Conservation (phyloP, 2,329 filamentous ascomycete species). For the Dactylellina parvicollis region DNA sequence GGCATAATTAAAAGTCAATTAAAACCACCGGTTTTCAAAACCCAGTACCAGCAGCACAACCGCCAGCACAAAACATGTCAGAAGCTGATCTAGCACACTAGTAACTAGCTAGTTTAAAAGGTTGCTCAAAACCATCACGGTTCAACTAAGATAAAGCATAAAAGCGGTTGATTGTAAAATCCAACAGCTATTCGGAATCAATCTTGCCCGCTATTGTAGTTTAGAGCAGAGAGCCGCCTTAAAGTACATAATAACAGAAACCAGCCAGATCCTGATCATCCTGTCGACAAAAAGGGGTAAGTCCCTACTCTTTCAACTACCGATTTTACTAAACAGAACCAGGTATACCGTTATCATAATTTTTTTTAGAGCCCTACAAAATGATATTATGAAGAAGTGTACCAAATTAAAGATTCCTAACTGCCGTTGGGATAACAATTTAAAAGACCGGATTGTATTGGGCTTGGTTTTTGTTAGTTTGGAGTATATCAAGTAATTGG, state of each 20-base stretch:
- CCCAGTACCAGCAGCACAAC: too few relatives aligned
- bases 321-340: neutral
- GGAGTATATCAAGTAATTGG: neutral
- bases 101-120: neutral
- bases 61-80: too few relatives aligned
- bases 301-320: constrained; percentile 1
- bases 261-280: neutral
- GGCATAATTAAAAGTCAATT: neutral
- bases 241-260: constrained; percentile 2
- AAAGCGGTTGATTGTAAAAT: neutral
- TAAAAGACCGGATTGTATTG: neutral
- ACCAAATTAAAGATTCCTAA: too few relatives aligned
- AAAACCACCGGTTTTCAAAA: too few relatives aligned
- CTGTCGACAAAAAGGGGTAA: neutral
- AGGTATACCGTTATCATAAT: too few relatives aligned
- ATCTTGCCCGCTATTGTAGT: neutral
- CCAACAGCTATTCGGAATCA: neutral
- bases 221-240: neutral
- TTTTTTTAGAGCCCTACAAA: too few relatives aligned
- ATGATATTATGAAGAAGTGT: too few relatives aligned
- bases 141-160: neutral
- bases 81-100: neutral
- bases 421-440: neutral
- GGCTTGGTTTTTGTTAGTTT: neutral
- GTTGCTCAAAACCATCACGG: neutral